These are phyloP conservation scores for Didymella exigua DNA, from an alignment of 2,329 filamentous ascomycete genomes.

Conservation along the genomic window DNA sequence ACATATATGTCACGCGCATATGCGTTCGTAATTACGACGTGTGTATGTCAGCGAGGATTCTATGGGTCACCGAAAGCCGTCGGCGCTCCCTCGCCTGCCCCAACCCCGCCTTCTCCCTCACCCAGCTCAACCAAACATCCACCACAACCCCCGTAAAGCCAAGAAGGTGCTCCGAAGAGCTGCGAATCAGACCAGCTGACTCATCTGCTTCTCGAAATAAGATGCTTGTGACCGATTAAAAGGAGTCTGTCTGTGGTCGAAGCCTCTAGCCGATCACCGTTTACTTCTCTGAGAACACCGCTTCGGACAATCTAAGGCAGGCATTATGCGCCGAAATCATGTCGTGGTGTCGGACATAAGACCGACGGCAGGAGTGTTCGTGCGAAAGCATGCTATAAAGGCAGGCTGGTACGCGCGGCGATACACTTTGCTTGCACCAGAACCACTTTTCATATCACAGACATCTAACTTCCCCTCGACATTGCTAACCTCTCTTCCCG, in stretches of 20 bases:
- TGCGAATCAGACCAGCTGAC: neutral
- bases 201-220: neutral
- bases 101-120: conserved; percentile 1
- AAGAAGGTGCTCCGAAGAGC: neutral
- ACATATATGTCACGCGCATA: neutral
- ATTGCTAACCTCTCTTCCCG: neutral
- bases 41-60: neutral
- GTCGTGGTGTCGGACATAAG: neutral
- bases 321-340: neutral
- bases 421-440: neutral
- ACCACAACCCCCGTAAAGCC: neutral
- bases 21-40: neutral
- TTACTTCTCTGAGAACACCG: neutral
- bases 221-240: neutral
- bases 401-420: neutral
- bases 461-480: neutral
- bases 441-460: neutral
- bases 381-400: neutral
- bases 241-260: neutral
- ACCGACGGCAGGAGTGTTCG: neutral
- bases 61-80: neutral
- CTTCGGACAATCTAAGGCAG: neutral
- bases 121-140: neutral
- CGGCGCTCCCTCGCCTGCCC: neutral
- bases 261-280: neutral